phyloP scores from a whole-genome alignment of 352 stramenopile species.

The Bremia lactucae region DNA sequence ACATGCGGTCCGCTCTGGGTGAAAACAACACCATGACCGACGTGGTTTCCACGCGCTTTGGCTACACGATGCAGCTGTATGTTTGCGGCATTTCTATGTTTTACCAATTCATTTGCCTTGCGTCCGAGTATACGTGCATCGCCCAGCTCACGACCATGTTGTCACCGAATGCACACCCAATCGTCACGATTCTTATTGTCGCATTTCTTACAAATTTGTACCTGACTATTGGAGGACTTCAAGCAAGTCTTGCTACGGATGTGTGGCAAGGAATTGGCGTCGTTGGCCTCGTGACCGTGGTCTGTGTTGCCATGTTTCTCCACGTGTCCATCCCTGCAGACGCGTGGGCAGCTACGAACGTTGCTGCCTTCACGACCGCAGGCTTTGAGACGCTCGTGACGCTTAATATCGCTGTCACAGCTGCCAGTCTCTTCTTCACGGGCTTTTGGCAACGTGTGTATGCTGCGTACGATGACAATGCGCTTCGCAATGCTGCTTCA shows the following conservation, averaged over 20 bases:
- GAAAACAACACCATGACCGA: constrained; percentile 68
- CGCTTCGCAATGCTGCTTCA: constrained; percentile 33
- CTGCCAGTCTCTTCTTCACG: constrained; percentile 70
- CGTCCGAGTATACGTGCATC: constrained; percentile 57
- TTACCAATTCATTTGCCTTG: constrained; percentile 76
- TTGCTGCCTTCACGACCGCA: constrained; percentile 45
- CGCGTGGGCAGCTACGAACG: constrained; percentile 40
- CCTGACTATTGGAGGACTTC: constrained; percentile 57
- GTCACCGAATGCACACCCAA: constrained; percentile 32
- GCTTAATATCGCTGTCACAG: constrained; percentile 48
- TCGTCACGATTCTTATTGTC: constrained; percentile 45
- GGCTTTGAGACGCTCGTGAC: constrained; percentile 71
- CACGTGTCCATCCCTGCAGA: constrained; percentile 35
- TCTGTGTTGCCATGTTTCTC: constrained; percentile 54
- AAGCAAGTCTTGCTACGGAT: constrained; percentile 61
- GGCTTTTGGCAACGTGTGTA: constrained; percentile 76
- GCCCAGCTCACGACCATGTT: constrained; percentile 41
- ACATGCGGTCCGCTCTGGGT: constrained; percentile 43
- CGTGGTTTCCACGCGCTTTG: constrained; percentile 46
- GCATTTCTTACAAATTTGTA: constrained; percentile 65
- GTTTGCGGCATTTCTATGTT: constrained; percentile 57
- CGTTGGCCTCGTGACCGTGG: constrained; percentile 38
- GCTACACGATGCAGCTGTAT: constrained; percentile 57
- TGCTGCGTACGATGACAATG: constrained; percentile 41
- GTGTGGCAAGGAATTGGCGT: constrained; percentile 65